Evolutionary conservation across 2,329 filamentous ascomycete genomes (phyloP).

Genomic region (Microascus cirrosus): DNA sequence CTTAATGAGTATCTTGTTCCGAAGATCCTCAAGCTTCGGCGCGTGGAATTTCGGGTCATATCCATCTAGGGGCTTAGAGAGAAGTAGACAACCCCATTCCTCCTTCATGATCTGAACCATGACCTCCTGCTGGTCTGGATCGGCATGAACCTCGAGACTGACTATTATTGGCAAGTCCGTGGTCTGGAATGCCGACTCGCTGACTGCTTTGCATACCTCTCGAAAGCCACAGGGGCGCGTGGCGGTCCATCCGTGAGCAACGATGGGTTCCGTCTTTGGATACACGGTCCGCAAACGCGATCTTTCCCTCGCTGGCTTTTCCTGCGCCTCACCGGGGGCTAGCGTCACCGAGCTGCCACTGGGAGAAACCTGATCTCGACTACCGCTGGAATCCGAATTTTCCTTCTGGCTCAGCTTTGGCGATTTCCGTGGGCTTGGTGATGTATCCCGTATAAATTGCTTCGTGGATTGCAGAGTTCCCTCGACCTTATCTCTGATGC

Average conservation of each 20-base stretch:
- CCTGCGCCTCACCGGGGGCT: slow-evolving; percentile 9
- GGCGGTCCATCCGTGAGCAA: slow-evolving; percentile 73
- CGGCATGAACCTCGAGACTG: slow-evolving; percentile 83
- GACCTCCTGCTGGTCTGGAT: slow-evolving; percentile 69
- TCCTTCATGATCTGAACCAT: slow-evolving; percentile 94
- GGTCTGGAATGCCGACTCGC: slow-evolving; percentile 64
- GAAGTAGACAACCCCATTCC: slow-evolving; percentile 66
- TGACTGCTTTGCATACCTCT: slow-evolving; percentile 71
- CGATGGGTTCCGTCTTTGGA: slow-evolving; percentile 57
- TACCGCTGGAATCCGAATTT: background rate
- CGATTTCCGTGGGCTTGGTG: slow-evolving; percentile 2
- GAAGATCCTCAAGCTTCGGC: slow-evolving; percentile 60
- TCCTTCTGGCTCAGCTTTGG: background rate
- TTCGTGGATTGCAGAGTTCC: slow-evolving; percentile 15
- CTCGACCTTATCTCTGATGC: slow-evolving; percentile 23
- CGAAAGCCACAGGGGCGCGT: slow-evolving; percentile 81
- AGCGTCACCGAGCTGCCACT: slow-evolving; percentile 5
- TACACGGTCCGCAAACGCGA: slow-evolving; percentile 10
- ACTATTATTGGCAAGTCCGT: slow-evolving; percentile 78
- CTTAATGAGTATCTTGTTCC: slow-evolving; percentile 73
- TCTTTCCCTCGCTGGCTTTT: background rate
- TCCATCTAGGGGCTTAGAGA: slow-evolving; percentile 45
- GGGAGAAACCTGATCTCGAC: background rate
- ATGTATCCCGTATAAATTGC: slow-evolving; percentile 17
- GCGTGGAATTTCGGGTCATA: slow-evolving; percentile 43